Evolutionary conservation across 176 grass and related monocot genomes (phyloP).

Genomic region (Lolium multiflorum): DNA sequence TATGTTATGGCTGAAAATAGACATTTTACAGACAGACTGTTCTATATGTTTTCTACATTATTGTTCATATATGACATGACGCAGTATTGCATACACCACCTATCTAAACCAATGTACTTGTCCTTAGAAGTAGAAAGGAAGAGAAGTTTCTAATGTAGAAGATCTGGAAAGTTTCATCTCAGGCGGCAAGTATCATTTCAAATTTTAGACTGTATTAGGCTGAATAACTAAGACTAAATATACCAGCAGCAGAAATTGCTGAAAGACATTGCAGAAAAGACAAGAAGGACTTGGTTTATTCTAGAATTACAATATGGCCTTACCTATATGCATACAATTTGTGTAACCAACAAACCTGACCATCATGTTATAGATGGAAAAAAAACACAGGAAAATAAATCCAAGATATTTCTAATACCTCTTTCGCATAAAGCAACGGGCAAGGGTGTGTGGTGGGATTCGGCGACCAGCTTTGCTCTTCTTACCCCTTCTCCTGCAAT

Average conservation of each 20-base stretch:
- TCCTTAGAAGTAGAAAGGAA: too few species aligned
- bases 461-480: background rate
- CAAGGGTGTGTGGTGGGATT: background rate
- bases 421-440: slow-evolving; percentile 4
- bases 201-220: background rate
- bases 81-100: too few species aligned
- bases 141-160: background rate
- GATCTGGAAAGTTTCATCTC: slow-evolving; percentile 1
- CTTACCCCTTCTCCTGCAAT: background rate
- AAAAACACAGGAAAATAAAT: background rate
- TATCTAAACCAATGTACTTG: too few species aligned
- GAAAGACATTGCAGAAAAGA: background rate
- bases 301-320: too few species aligned
- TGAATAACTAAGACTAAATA: background rate
- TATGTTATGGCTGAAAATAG: too few species aligned
- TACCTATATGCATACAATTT: background rate
- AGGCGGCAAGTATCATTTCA: background rate
- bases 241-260: background rate
- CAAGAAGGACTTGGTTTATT: too few species aligned
- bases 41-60: too few species aligned
- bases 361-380: background rate
- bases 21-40: too few species aligned
- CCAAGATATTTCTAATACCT: background rate
- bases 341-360: background rate
- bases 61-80: too few species aligned